phyloP scores from a whole-genome alignment of 2,329 filamentous ascomycete species.

The Curvularia spicifera region DNA sequence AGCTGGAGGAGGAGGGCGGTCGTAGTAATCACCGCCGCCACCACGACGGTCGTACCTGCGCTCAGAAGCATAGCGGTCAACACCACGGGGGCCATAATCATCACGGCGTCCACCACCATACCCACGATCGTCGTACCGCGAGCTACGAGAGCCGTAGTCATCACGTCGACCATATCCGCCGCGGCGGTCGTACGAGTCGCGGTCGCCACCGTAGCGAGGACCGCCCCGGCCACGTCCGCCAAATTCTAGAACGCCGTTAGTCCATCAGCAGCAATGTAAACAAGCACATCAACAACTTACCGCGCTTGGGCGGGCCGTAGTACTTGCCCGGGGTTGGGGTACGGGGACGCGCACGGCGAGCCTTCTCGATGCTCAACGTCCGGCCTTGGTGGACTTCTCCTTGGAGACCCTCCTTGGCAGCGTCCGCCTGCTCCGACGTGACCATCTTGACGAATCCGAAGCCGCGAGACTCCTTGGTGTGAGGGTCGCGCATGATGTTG shows the following conservation, averaged over 20 bases:
- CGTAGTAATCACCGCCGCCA: constrained; percentile 63
- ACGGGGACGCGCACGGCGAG: constrained; percentile 89
- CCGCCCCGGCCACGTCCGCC: constrained; percentile 55
- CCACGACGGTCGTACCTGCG: constrained; percentile 57
- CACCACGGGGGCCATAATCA: constrained; percentile 49
- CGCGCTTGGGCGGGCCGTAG: constrained; percentile 97
- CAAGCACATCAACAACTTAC: constrained; percentile 59
- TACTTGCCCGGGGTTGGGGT: constrained; percentile 99
- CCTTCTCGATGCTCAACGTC: constrained; percentile 98
- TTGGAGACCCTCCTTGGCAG: constrained; percentile 93
- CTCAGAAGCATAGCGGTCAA: constrained; percentile 66
- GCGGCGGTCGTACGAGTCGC: constrained; percentile 55
- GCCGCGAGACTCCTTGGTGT: constrained; percentile 97
- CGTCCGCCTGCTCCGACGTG: constrained; percentile 91
- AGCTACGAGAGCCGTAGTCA: constrained; percentile 53
- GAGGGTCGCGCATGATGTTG: constrained; percentile 99
- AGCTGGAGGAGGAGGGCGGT: constrained; percentile 57
- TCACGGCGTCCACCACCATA: constrained; percentile 64
- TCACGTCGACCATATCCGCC: constrained; percentile 55
- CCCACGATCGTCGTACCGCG: constrained; percentile 51
- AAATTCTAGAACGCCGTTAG: constrained; percentile 50
- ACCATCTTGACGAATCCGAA: constrained; percentile 99
- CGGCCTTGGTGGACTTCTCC: constrained; percentile 94
- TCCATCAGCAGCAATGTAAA: constrained; percentile 1
- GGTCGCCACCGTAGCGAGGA: constrained; percentile 57